phyloP scores from a whole-genome alignment of 2,329 filamentous ascomycete species.

The Stagonosporopsis vannaccii region DNA sequence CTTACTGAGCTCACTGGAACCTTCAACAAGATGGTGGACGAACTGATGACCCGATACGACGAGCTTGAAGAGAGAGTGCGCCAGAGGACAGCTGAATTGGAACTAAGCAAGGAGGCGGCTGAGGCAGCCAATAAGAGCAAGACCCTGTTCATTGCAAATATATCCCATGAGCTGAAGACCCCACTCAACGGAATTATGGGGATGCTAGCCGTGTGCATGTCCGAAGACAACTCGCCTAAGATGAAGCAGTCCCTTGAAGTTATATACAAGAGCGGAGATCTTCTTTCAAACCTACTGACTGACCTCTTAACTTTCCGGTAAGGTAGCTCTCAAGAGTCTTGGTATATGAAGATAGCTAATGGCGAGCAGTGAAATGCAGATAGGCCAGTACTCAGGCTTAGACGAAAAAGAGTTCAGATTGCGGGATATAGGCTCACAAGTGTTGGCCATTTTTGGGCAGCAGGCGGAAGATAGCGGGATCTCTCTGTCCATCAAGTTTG shows the following conservation, averaged over 20 bases:
- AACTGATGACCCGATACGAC: constrained; percentile 84
- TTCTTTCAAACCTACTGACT: constrained; percentile 84
- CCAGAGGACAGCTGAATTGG: constrained; percentile 78
- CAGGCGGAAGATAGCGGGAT: constrained; percentile 85
- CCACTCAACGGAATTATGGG: constrained; percentile 95
- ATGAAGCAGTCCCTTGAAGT: constrained; percentile 85
- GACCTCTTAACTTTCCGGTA: constrained; percentile 82
- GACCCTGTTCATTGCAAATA: constrained; percentile 96
- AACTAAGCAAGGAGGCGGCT: constrained; percentile 90
- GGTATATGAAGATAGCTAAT: background rate
- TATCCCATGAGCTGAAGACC: constrained; percentile 86
- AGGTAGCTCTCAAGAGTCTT: background rate
- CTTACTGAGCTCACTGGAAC: constrained; percentile 81
- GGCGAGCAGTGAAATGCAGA: constrained; percentile 77
- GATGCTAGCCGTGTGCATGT: constrained; percentile 92
- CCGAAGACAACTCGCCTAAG: constrained; percentile 78
- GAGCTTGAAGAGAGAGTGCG: constrained; percentile 83
- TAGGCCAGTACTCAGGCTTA: constrained; percentile 80
- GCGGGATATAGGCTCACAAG: constrained; percentile 80
- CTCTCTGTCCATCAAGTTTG: constrained; percentile 73
- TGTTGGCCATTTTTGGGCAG: constrained; percentile 89
- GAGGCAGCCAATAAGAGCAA: constrained; percentile 97
- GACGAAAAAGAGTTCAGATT: constrained; percentile 87
- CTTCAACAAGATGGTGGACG: constrained; percentile 94
- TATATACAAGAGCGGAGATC: constrained; percentile 85